These are phyloP conservation scores for Cyberlindnera subsufficiens DNA, from an alignment of 805 yeast genomes.

Conservation along the genomic window DNA sequence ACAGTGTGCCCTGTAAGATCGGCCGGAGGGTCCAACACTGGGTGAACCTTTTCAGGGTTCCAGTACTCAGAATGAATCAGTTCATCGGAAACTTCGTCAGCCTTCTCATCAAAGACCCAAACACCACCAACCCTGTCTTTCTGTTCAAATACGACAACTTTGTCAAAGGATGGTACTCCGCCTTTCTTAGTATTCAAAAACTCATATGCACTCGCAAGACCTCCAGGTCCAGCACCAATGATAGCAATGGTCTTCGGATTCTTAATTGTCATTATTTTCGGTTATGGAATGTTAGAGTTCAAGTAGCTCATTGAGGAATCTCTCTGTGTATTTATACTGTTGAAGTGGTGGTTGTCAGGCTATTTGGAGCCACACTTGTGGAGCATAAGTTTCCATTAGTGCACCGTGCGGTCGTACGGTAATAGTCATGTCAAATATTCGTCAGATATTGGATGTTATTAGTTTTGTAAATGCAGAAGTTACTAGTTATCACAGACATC, in stretches of 20 bases:
- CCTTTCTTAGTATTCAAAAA: conserved; percentile 27
- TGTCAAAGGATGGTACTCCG: conserved; percentile 16
- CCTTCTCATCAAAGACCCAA: conserved; percentile 30
- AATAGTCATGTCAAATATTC: too few relatives aligned
- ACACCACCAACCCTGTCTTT: conserved; percentile 35
- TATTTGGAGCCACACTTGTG: too few relatives aligned
- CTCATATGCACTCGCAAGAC: conserved; percentile 32
- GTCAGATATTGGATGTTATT: too few relatives aligned
- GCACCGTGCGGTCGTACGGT: too few relatives aligned
- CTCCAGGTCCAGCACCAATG: conserved; percentile 45
- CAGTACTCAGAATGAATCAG: conserved; percentile 2
- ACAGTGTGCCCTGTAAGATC: background rate
- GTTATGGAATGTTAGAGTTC: background rate
- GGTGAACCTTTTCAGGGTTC: conserved; percentile 6
- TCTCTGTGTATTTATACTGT: too few relatives aligned
- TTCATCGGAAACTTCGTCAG: conserved; percentile 1
- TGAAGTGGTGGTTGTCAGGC: too few relatives aligned
- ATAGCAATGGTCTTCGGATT: conserved; percentile 25
- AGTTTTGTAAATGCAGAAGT: too few relatives aligned
- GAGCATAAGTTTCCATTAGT: too few relatives aligned
- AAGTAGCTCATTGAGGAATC: too few relatives aligned
- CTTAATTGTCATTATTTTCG: background rate
- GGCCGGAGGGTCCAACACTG: conserved; percentile 2
- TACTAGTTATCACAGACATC: too few relatives aligned
- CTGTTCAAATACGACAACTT: conserved; percentile 34